Conservation (phyloP, 2,329 filamentous ascomycete species). For the Alternaria triticina region DNA sequence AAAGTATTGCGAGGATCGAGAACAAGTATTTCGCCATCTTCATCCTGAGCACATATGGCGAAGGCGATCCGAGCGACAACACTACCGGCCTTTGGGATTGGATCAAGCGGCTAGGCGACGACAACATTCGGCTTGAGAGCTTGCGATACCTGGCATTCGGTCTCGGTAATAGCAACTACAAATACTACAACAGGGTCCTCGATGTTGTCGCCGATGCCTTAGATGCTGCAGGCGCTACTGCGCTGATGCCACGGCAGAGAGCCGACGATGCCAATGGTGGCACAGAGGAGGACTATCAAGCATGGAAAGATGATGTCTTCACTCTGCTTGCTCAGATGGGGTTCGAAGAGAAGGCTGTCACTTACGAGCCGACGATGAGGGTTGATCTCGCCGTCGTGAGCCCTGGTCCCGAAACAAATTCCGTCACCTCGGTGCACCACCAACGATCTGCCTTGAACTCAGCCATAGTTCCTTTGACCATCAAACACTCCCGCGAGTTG, state of each 20-base stretch:
- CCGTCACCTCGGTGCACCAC: conserved; percentile 35
- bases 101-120: conserved; percentile 37
- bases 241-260: conserved; percentile 42
- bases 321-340: conserved; percentile 40
- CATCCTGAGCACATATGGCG: conserved; percentile 48
- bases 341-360: conserved; percentile 41
- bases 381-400: conserved; percentile 21
- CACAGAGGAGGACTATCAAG: conserved; percentile 53
- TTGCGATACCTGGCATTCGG: conserved; percentile 53
- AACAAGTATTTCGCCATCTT: conserved; percentile 42
- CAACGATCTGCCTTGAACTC: conserved; percentile 39
- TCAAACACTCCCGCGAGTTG: conserved; percentile 43
- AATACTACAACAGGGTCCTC: conserved; percentile 54
- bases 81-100: conserved; percentile 44
- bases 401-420: conserved; percentile 21
- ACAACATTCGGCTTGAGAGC: conserved; percentile 25
- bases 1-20: conserved; percentile 44
- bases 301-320: conserved; percentile 51
- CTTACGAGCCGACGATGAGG: conserved; percentile 43
- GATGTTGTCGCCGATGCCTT: conserved; percentile 44
- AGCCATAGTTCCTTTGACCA: conserved; percentile 38
- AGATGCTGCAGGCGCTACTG: conserved; percentile 41
- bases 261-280: conserved; percentile 52
- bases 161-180: conserved; percentile 57
- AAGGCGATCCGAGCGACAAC: conserved; percentile 51